phyloP scores from a whole-genome alignment of 2,329 filamentous ascomycete genomes.

The Ambrosiella xylebori region DNA sequence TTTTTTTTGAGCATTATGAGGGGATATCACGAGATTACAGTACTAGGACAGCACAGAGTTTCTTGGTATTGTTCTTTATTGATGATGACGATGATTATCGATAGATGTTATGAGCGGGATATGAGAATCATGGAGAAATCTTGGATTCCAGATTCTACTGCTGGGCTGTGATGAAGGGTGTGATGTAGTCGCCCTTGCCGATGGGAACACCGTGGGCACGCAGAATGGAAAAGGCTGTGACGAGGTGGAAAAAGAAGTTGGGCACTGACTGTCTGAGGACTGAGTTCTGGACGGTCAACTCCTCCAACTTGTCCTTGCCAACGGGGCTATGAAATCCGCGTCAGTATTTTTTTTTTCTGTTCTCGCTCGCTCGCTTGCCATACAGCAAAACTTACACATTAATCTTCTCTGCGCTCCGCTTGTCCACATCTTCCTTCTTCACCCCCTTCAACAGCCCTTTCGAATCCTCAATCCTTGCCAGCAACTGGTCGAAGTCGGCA shows the following conservation, averaged over 20 bases:
- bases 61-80: background rate
- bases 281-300: conserved; percentile 22
- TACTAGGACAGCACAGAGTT: background rate
- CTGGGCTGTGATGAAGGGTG: background rate
- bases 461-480: conserved; percentile 18
- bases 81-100: background rate
- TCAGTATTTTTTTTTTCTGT: conserved; percentile 11
- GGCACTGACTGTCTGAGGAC: conserved; percentile 30
- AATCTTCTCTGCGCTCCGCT: conserved; percentile 15
- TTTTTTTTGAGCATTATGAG: background rate
- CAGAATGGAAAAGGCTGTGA: conserved; percentile 38
- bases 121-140: no score
- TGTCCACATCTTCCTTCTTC: conserved; percentile 16
- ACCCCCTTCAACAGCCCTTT: conserved; percentile 18
- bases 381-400: conserved; percentile 16
- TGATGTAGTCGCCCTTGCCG: conserved; percentile 36
- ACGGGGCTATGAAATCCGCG: background rate
- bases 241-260: conserved; percentile 44
- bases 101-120: no score
- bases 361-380: background rate
- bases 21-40: background rate
- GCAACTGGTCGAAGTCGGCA: conserved; percentile 19
- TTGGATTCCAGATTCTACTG: no score
- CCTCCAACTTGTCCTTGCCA: background rate
- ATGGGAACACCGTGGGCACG: conserved; percentile 37